Conservation (phyloP, 73 alveolate genomes). For the Tetrahymena borealis region DNA sequence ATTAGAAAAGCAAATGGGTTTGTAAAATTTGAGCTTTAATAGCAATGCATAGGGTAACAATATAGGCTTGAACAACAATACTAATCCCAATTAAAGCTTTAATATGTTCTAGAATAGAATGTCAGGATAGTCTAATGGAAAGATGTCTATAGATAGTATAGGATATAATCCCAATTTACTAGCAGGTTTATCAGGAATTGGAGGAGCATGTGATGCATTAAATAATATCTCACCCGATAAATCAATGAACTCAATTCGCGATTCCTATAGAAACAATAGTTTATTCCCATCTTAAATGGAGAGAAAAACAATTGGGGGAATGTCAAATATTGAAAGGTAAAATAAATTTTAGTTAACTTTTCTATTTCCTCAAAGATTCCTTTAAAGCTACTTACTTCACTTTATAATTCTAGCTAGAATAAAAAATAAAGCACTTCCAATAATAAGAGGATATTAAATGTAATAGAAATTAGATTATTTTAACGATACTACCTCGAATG, state of each 20-base stretch:
- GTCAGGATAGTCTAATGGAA: background rate
- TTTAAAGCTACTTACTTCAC: too few species aligned
- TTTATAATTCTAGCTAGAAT: too few species aligned
- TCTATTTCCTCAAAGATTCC: too few species aligned
- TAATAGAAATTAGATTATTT: too few species aligned
- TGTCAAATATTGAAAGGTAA: background rate
- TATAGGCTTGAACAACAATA: background rate
- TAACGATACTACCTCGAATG: too few species aligned
- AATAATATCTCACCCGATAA: background rate
- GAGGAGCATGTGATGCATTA: background rate
- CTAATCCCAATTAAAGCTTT: background rate
- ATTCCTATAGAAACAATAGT: background rate
- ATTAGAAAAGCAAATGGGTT: background rate
- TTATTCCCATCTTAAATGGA: background rate
- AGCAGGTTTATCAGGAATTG: background rate
- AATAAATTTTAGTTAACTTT: too few species aligned
- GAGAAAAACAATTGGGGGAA: background rate
- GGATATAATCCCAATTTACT: background rate
- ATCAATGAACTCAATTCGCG: background rate
- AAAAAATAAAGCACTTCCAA: too few species aligned
- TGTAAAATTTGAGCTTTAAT: background rate
- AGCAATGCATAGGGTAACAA: background rate
- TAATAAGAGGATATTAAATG: too few species aligned
- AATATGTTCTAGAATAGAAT: background rate
- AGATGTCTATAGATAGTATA: background rate